Base-by-base conservation (phyloP, 495 filamentous ascomycete species). In the Hypoxylon rickii region DNA sequence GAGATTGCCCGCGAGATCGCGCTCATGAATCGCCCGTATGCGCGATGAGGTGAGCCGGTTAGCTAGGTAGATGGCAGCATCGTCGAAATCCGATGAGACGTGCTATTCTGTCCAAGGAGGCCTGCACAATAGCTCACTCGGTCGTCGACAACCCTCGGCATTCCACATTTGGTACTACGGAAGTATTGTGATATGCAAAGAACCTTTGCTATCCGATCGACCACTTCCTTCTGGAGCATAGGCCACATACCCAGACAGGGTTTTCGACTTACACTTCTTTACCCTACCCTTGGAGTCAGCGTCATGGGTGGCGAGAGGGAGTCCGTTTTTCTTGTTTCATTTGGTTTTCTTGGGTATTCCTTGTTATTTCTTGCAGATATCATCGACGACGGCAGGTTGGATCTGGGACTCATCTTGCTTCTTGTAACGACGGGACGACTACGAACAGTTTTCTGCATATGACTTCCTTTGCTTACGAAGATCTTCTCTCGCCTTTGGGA, bases 11-110 rank as follows among this genome's bases (percentile, higher is more conserved):
- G 92, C 21, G 94, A 97, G 76, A 88, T 98, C 49, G 93, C 94
- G 1, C 78, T 89, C 16, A 93, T 98, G 90, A 98, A 98, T 69
- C 87, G 88, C 58, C 94, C 94, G n/a, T 97, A 97, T 72, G 78
- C 81, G 3, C 75, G 79, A 55, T 76, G 48, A 69, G 10, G 15
- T 7, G 46, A 6, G 4, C 13, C 3, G 4, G 8, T 16, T 38
- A 4, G 34, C 34, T 5, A 31, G 5, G 3, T 12, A 34, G 2
- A 3, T 34, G 3, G 32, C 4, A 17, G 3, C 8, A 38, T 15
- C 8, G 34, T 13, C 7, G 13, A 4, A 5, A n/a, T n/a, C 34
- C 3, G 34, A 38, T 7, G 2, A 17, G 2, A 10, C 34, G 13
- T 38, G 3, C 3, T 5, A 13, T 5, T 18, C 15, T 17, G 34